A percentile compares a stretch with the other conserved stretches of the same genome.
Evolutionary conservation across 2,329 filamentous ascomycete species (phyloP).

Genomic region (Lojkania enalia): DNA sequence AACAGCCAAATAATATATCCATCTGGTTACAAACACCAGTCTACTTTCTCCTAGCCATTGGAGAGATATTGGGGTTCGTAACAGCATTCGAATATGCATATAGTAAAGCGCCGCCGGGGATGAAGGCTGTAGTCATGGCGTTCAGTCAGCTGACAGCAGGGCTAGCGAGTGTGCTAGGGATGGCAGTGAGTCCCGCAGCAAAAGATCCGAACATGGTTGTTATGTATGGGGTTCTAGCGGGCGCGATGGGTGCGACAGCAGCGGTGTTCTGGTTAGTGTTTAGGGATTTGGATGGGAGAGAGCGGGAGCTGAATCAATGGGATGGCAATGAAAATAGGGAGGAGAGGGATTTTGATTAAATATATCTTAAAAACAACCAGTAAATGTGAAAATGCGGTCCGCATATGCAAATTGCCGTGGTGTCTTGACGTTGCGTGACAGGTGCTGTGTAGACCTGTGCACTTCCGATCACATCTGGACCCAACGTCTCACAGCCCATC

Average conservation of each 20-base stretch:
- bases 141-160: conserved; percentile 28
- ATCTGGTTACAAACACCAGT: conserved; percentile 45
- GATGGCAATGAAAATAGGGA: not conserved
- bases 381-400: too few relatives aligned
- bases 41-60: conserved; percentile 41
- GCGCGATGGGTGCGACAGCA: conserved; percentile 8
- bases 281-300: conserved; percentile 7
- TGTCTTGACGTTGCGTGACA: too few relatives aligned
- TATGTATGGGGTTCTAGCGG: conserved; percentile 14
- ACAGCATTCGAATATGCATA: conserved; percentile 48
- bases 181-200: conserved; percentile 31
- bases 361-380: too few relatives aligned
- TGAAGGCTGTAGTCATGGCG: conserved; percentile 39
- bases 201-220: conserved; percentile 18
- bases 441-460: too few relatives aligned
- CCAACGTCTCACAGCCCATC: too few relatives aligned
- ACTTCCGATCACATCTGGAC: too few relatives aligned
- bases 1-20: conserved; percentile 40
- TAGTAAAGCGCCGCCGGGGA: conserved; percentile 43
- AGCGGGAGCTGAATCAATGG: conserved; percentile 8
- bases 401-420: conserved; percentile 2
- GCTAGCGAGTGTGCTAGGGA: conserved; percentile 27
- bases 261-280: conserved; percentile 14
- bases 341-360: too few relatives aligned
- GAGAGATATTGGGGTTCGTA: conserved; percentile 47